A percentile compares a stretch with the other conserved stretches of the same genome.
Evolutionary conservation across 441 rosid species (phyloP).

Genomic region (Biscutella laevigata): DNA sequence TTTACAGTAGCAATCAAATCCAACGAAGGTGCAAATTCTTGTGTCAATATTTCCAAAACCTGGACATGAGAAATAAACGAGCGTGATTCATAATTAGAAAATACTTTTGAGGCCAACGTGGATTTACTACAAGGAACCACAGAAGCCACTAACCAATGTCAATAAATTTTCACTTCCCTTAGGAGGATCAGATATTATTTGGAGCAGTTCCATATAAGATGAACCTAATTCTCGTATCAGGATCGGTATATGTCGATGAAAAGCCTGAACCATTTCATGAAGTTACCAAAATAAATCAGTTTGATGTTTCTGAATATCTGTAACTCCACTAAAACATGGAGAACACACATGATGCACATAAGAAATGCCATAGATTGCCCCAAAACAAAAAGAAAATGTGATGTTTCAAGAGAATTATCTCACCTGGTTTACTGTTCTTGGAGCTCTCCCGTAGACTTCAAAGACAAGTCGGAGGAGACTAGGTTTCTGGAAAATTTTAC

Average conservation of each 20-base stretch:
- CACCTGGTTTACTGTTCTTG: constrained; percentile 88
- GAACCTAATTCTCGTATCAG: constrained; percentile 81
- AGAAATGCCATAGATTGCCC: background rate
- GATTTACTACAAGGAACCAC: constrained; percentile 9
- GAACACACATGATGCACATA: background rate
- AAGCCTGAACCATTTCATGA: constrained; percentile 44
- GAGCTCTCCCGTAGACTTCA: constrained; percentile 69
- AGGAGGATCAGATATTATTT: constrained; percentile 87
- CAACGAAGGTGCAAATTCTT: constrained; percentile 68
- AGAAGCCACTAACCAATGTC: constrained; percentile 52
- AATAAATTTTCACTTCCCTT: constrained; percentile 97
- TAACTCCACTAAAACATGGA: constrained; percentile 8
- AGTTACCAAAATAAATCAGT: constrained; percentile 9
- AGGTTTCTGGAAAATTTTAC: constrained; percentile 56
- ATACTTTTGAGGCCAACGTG: constrained; percentile 7
- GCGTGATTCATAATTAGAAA: constrained; percentile 19
- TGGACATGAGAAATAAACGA: constrained; percentile 31
- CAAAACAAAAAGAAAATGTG: background rate
- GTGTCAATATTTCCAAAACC: constrained; percentile 95
- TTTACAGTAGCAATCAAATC: constrained; percentile 90
- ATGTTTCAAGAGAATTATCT: background rate
- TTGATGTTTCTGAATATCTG: constrained; percentile 1
- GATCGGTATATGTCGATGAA: constrained; percentile 89
- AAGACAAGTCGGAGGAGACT: constrained; percentile 76
- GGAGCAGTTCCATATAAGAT: constrained; percentile 70